Evolutionary conservation across 768 basidiomycete species (phyloP), one percentile per base, ranked within the genome.

Genomic region (Royoungia palumana): DNA sequence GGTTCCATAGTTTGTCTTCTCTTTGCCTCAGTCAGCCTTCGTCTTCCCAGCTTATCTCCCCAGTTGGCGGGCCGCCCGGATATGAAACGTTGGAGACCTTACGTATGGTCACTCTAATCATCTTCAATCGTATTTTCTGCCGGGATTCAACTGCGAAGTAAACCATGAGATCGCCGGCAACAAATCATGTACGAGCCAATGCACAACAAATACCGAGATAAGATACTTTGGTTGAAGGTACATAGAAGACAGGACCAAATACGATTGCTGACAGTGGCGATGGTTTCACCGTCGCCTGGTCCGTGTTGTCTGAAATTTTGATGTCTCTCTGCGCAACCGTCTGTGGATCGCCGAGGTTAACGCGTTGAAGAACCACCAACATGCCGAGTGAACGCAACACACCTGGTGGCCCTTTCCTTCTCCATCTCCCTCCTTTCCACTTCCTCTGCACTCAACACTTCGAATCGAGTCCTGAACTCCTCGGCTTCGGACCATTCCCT

Each of bases 401-500:
- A 70, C 69, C 90, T 74, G 60, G 84, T 89, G 1, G 89, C 88
- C 50, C 92, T 73, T 70, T 90, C 94, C 63, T 83, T 80, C 72
- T 94, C 93, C 36, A 88, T 70, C 72, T 96, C 94, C 60, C 90
- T 79, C 69, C 82, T 75, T 68, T 94, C 94, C 49, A 97, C 84
- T 66, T 99, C 96, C 68, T 97, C 96, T 17, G 84, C 79, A 4
- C 75, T 90, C 54, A 98, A 64, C 55, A 89, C 85, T 68, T 96
- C 85, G 65, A 96, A 86, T 43, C 83, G 76, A 34, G 96, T 97
- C 54, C 81, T 78, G 66, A 90, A 96, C 65, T 94, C 91, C 62
- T 89, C 89, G 30, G 87, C 82, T 64, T 96, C 95, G 28, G 76
- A 78, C 93, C 94, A 98, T 64, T 97, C 95, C 38, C 94, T 72